Percentiles rank a stretch among this genome's conserved stretches.
Evolutionary conservation across 257 asterid species (phyloP).

Genomic region (Scutellaria minor): DNA sequence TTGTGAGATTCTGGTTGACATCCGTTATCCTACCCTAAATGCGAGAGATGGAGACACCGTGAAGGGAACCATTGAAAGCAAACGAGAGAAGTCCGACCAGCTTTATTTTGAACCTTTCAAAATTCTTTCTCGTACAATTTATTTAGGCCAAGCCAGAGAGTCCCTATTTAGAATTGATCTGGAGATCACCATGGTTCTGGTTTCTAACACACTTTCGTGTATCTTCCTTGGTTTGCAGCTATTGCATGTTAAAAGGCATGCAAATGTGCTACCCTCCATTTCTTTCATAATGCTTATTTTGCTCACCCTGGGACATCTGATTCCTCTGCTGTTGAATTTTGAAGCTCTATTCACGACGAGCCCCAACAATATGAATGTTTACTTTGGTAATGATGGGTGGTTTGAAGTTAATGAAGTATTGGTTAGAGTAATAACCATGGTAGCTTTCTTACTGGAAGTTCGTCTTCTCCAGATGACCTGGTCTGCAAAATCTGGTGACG

Average conservation of each 20-base stretch:
- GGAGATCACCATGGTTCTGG: constrained; percentile 81
- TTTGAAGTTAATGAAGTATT: constrained; percentile 84
- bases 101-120: constrained; percentile 71
- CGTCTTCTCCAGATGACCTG: constrained; percentile 81
- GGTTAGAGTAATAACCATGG: constrained; percentile 84
- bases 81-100: constrained; percentile 57
- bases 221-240: constrained; percentile 75
- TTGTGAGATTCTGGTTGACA: constrained; percentile 70
- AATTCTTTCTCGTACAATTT: constrained; percentile 61
- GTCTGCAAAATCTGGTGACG: constrained; percentile 68
- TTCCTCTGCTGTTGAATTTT: constrained; percentile 79
- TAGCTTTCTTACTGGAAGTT: constrained; percentile 83
- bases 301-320: constrained; percentile 76
- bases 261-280: constrained; percentile 60
- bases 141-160: constrained; percentile 65
- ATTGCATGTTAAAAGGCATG: constrained; percentile 62
- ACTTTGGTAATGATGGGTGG: constrained; percentile 77
- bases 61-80: constrained; percentile 80
- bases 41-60: constrained; percentile 45
- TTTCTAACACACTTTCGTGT: constrained; percentile 78
- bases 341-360: constrained; percentile 72
- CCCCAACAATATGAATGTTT: constrained; percentile 54
- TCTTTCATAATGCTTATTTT: constrained; percentile 68
- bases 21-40: constrained; percentile 62
- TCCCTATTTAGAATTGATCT: constrained; percentile 91